phyloP scores from a whole-genome alignment of 768 basidiomycete genomes.

The Rickenella mellea region DNA sequence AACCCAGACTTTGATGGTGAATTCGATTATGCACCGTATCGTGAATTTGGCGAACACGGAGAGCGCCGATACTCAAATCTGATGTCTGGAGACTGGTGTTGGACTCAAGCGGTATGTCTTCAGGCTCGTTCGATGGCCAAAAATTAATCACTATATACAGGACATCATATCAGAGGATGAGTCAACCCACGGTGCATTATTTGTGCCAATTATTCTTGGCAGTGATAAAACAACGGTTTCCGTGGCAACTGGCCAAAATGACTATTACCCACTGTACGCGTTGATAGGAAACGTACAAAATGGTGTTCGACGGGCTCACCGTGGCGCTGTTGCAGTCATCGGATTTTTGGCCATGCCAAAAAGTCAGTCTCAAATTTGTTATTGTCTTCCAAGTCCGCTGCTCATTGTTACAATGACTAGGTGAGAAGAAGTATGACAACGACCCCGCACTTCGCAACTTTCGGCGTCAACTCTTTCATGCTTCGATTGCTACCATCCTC shows the following conservation, averaged over 20 bases:
- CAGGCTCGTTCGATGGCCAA: not conserved
- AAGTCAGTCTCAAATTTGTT: too few species aligned
- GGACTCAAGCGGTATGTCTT: conserved; percentile 21
- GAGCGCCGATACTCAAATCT: conserved; percentile 19
- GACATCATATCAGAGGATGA: conserved; percentile 17
- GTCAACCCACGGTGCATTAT: conserved; percentile 20
- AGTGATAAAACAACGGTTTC: conserved; percentile 36
- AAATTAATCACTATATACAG: conserved; percentile 7
- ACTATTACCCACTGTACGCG: conserved; percentile 27
- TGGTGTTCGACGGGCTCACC: conserved; percentile 19
- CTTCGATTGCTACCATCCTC: conserved; percentile 17
- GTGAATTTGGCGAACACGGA: conserved; percentile 12
- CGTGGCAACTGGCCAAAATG: conserved; percentile 27
- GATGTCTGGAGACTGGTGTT: conserved; percentile 29
- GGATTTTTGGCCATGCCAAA: conserved; percentile 29
- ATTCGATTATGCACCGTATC: conserved; percentile 16
- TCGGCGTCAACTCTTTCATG: conserved; percentile 20
- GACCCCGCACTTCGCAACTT: conserved; percentile 18
- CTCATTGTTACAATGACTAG: too few species aligned
- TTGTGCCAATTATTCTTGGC: conserved; percentile 22
- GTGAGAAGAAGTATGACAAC: too few species aligned
- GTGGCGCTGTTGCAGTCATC: conserved; percentile 18
- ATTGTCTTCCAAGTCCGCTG: too few species aligned
- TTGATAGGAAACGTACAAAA: conserved; percentile 20
- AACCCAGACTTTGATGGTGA: conserved; percentile 13